These are phyloP conservation scores for Digitaria exilis DNA, from an alignment of 202 grass and related monocot species.

Conservation along the genomic window DNA sequence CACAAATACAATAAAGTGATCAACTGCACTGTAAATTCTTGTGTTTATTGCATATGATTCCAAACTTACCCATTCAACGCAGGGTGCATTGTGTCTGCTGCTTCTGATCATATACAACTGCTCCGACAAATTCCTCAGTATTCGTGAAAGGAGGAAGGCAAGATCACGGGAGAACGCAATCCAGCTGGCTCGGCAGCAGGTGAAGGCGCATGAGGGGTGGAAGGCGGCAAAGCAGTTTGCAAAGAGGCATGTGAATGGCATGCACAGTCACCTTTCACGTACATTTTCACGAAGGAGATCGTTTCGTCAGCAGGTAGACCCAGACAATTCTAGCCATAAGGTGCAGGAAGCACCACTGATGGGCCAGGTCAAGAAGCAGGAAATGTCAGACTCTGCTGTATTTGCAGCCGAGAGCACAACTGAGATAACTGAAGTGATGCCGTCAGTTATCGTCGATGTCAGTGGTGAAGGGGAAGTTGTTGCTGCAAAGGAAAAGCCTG, in stretches of 20 bases:
- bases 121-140: conserved; percentile 69
- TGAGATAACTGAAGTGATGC: conserved; percentile 54
- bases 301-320: conserved; percentile 30
- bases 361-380: conserved; percentile 22
- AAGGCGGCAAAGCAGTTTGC: conserved; percentile 63
- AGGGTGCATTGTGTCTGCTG: conserved; percentile 54
- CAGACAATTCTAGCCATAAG: conserved; percentile 30
- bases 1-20: too few relatives aligned
- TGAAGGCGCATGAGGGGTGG: conserved; percentile 76
- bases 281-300: conserved; percentile 59
- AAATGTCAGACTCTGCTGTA: conserved; percentile 54
- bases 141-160: conserved; percentile 60
- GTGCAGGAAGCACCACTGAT: conserved; percentile 49
- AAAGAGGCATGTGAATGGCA: conserved; percentile 43
- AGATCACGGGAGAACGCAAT: conserved; percentile 70
- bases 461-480: conserved; percentile 50
- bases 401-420: conserved; percentile 26
- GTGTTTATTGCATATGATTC: background rate
- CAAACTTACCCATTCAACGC: conserved; percentile 12
- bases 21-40: background rate
- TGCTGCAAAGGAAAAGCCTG: conserved; percentile 41
- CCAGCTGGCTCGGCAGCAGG: conserved; percentile 60
- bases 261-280: conserved; percentile 59
- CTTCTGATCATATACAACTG: conserved; percentile 74
- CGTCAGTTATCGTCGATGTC: conserved; percentile 47